Conservation (phyloP, 73 alveolate genomes). For the Blepharisma stoltei region DNA sequence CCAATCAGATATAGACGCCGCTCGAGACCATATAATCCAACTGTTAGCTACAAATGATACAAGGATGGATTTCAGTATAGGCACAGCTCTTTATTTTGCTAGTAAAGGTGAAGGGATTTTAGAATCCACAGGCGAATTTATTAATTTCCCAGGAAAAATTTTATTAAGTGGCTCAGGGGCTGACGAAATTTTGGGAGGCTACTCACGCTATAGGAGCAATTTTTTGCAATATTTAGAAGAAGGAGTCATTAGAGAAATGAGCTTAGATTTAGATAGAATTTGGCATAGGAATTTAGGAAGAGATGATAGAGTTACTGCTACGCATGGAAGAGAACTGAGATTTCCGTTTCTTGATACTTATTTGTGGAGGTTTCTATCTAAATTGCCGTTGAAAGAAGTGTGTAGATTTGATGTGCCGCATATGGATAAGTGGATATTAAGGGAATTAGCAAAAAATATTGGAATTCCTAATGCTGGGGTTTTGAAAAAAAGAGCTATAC, state of each 20-base stretch:
- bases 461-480: constrained; percentile 55
- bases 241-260: constrained; percentile 68
- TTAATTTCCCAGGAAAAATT: constrained; percentile 37
- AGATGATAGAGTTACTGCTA: constrained; percentile 83
- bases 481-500: constrained; percentile 68
- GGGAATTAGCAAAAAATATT: constrained; percentile 52
- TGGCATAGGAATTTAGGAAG: constrained; percentile 91
- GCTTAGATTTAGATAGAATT: constrained; percentile 78
- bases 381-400: constrained; percentile 39
- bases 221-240: constrained; percentile 40
- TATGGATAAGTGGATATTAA: constrained; percentile 51
- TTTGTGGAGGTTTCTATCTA: constrained; percentile 47
- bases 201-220: constrained; percentile 79
- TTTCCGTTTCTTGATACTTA: constrained; percentile 81
- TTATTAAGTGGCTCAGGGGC: constrained; percentile 80
- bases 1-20: constrained; percentile 43
- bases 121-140: constrained; percentile 18
- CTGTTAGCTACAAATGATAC: constrained; percentile 71
- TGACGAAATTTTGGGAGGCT: constrained; percentile 93
- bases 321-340: constrained; percentile 78
- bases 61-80: constrained; percentile 89
- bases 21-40: constrained; percentile 45
- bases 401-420: constrained; percentile 35
- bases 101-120: constrained; percentile 67
- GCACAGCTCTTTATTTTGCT: constrained; percentile 82